These are phyloP conservation scores for Mycena chlorophos DNA, from an alignment of 768 basidiomycete genomes.

Conservation along the genomic window DNA sequence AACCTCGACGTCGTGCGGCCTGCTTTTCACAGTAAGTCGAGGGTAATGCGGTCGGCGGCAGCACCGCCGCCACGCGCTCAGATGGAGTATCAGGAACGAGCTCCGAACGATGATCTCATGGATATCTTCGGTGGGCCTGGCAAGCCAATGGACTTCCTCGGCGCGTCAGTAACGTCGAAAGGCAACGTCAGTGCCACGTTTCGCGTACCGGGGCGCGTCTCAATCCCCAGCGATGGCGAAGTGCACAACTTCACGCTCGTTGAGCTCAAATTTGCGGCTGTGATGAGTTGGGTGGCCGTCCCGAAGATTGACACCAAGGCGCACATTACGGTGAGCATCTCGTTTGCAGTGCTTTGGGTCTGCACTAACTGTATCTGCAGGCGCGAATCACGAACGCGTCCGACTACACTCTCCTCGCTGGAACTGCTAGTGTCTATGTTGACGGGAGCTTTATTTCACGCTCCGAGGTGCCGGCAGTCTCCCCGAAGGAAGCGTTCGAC, in stretches of 20 bases:
- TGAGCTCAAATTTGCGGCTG: conserved; percentile 36
- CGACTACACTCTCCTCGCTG: conserved; percentile 51
- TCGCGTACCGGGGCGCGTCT: conserved; percentile 41
- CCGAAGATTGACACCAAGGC: conserved; percentile 40
- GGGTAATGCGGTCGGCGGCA: not conserved
- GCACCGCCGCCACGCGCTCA: too few species aligned
- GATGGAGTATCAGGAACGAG: too few species aligned
- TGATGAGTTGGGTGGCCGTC: conserved; percentile 44
- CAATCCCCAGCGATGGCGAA: conserved; percentile 41
- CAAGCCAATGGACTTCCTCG: conserved; percentile 19
- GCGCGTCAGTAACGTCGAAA: conserved; percentile 34
- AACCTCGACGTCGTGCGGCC: conserved; percentile 30
- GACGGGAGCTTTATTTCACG: conserved; percentile 58
- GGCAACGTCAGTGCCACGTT: conserved; percentile 44
- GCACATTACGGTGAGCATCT: conserved; percentile 37
- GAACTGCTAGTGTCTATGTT: conserved; percentile 51
- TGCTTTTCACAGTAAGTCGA: not conserved
- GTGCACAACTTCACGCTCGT: conserved; percentile 45
- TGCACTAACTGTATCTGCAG: conserved; percentile 24
- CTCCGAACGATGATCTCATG: too few species aligned
- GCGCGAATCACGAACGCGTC: conserved; percentile 55
- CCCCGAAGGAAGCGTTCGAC: conserved; percentile 45
- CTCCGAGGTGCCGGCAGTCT: conserved; percentile 42
- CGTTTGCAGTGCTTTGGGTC: not conserved
- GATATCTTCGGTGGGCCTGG: too few species aligned